Evolutionary conservation across 2,329 filamentous ascomycete genomes (phyloP).

Genomic region (Atkinsonella hypoxylon): DNA sequence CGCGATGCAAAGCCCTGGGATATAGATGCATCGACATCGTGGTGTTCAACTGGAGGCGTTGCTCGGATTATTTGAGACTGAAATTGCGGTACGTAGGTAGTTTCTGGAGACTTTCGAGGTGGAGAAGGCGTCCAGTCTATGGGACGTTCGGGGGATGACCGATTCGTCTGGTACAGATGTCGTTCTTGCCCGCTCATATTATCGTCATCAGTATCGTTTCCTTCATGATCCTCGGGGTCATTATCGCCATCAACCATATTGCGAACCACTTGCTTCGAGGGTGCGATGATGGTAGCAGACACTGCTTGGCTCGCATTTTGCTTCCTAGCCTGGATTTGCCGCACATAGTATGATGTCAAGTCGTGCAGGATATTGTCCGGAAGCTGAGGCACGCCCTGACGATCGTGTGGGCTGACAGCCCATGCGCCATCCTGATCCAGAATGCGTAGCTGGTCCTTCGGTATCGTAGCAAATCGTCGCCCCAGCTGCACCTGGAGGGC

Average conservation of each 20-base stretch:
- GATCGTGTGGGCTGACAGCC: constrained; percentile 17
- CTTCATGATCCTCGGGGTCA: neutral
- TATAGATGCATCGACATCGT: neutral
- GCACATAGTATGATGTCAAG: constrained; percentile 14
- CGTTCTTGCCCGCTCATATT: neutral
- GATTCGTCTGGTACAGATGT: neutral
- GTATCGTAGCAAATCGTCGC: constrained; percentile 20
- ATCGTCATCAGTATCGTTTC: neutral
- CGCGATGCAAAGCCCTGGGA: neutral
- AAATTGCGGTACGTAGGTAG: neutral
- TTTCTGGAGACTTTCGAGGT: neutral
- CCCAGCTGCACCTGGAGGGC: constrained; percentile 14
- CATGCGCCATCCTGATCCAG: constrained; percentile 25
- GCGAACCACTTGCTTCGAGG: neutral
- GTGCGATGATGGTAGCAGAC: neutral
- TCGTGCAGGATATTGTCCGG: constrained; percentile 24
- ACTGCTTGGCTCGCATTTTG: neutral
- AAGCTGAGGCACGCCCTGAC: constrained; percentile 19
- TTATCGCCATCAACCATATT: neutral
- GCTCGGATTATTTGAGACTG: constrained; percentile 14
- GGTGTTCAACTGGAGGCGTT: constrained; percentile 9
- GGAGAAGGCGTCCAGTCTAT: constrained; percentile 15
- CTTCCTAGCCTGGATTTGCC: constrained; percentile 1
- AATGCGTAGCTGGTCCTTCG: constrained; percentile 26
- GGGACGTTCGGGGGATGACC: constrained; percentile 5